A percentile compares a stretch with the other conserved stretches of the same genome.
Evolutionary conservation across 1,139 yeast species (phyloP).

Genomic region (Hyphopichia fennica): DNA sequence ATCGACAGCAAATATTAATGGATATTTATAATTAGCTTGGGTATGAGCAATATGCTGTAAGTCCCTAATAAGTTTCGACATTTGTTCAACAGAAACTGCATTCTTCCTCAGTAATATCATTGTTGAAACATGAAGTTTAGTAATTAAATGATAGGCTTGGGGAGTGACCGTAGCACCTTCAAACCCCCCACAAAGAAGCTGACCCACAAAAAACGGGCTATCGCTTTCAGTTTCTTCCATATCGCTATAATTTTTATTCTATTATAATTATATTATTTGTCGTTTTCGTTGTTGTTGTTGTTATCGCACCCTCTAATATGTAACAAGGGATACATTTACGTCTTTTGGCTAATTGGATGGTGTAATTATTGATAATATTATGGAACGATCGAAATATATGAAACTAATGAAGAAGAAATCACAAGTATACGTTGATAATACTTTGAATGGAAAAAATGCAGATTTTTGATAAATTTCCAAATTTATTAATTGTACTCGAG

Average conservation of each 20-base stretch:
- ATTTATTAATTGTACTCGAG: not conserved
- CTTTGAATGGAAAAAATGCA: too few relatives aligned
- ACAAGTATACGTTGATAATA: too few relatives aligned
- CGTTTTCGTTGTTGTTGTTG: not conserved
- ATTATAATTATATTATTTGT: not conserved
- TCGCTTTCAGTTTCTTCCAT: not conserved
- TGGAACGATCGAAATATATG: too few relatives aligned
- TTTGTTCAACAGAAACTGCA: conserved; percentile 51
- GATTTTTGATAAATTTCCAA: not conserved
- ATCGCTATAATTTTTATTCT: not conserved
- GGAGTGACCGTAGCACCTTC: conserved; percentile 57
- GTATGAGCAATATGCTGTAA: conserved; percentile 56
- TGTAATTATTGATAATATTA: not conserved
- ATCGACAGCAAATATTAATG: conserved; percentile 71
- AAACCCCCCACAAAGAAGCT: conserved; percentile 63
- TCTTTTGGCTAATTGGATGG: not conserved
- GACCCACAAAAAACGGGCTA: conserved; percentile 37
- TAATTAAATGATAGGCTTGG: conserved; percentile 56
- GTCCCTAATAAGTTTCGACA: conserved; percentile 51
- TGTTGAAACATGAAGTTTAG: conserved; percentile 55
- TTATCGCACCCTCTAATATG: conserved; percentile 2
- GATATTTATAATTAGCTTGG: conserved; percentile 52
- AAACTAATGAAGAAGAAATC: too few relatives aligned
- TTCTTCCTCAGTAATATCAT: conserved; percentile 58
- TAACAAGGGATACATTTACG: not conserved